Base-by-base conservation (phyloP, 805 yeast species). In the Saccharomyces eubayanus region DNA sequence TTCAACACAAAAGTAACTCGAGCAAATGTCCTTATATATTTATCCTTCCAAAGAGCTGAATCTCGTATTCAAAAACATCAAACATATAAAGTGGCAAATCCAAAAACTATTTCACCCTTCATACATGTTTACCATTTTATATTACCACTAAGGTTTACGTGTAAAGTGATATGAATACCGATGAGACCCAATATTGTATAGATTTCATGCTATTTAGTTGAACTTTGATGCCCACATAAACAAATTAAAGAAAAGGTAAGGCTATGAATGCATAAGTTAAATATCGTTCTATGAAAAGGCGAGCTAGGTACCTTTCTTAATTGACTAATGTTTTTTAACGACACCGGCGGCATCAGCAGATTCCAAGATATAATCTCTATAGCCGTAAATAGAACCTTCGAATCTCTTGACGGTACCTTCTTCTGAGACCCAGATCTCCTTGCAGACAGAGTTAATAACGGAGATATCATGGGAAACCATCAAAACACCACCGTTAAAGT, bases 401-500 rank as follows among this genome's bases (percentile, higher is more conserved):
- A 88, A 88, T 69, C 84, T 84, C 62, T 74, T 77, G 40, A 92
- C 97, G 1, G 82, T 76, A 54, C 92, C 94, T 53, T 82, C 78
- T 67, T 94, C 99, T 70, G 96, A 85, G 47, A 90, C 96, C 97
- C 97, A 92, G 56, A 94, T 88, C 70, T 94, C 96, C 55, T 87
- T 84, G 76, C 97, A 89, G 11, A 92, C 97, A 53, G 81, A 78
- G 62, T 87, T 82, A 63, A 94, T 94, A 66, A 92, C 87, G 29
- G 90, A 77, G 47, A 94, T 97, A 77, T 94, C 99, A 79, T 94
- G 99, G 51, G 96, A 87, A 55, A 94, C 99, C 97, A 94, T 90
- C 62, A 94, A 77, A 28, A 94, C 87, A 71, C 99, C 99, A 68
- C 99, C 99, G 65, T 89, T 81, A 78, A 91, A 94, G 57, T 81